A percentile compares a stretch with the other conserved stretches of the same genome.
Conservation (phyloP, 2,329 filamentous ascomycete species). For the Paramyrothecium sp. region DNA sequence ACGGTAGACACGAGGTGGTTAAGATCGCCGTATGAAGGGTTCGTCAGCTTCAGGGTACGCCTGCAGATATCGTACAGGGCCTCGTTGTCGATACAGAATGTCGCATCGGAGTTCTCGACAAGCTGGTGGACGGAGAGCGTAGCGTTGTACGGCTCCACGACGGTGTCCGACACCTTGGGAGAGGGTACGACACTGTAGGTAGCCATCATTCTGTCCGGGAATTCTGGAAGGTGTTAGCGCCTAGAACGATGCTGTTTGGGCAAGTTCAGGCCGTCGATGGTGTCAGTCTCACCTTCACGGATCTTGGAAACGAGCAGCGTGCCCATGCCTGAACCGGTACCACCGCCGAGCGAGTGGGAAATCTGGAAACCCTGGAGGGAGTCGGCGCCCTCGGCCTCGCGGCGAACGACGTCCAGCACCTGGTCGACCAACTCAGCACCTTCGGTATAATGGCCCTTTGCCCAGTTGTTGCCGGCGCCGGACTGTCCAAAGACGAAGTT, state of each 20-base stretch:
- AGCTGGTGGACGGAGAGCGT: constrained; percentile 98
- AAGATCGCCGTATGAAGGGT: constrained; percentile 97
- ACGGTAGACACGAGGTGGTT: constrained; percentile 99
- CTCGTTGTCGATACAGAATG: constrained; percentile 99
- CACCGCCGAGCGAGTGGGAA: constrained; percentile 99
- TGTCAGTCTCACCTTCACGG: no score
- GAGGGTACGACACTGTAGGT: constrained; percentile 99
- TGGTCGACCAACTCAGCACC: constrained; percentile 98
- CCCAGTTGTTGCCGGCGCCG: constrained; percentile 99
- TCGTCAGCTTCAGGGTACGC: constrained; percentile 97
- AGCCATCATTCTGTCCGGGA: constrained; percentile 99
- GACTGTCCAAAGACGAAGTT: constrained; percentile 99
- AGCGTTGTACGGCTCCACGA: constrained; percentile 99
- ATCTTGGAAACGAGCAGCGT: constrained; percentile 99
- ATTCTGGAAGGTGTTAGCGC: no score
- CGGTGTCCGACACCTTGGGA: constrained; percentile 98
- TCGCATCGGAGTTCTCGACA: constrained; percentile 99
- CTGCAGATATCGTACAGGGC: constrained; percentile 99
- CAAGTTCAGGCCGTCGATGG: no score
- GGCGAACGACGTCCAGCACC: constrained; percentile 96
- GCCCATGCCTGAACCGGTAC: constrained; percentile 99
- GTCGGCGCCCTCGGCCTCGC: constrained; percentile 98
- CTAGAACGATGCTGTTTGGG: no score
- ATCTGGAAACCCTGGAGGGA: constrained; percentile 99
- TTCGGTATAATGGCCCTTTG: constrained; percentile 99